Evolutionary conservation across 345 rosid species (phyloP), one percentile per base, ranked within the genome.

Genomic region (Acer yangbiense): DNA sequence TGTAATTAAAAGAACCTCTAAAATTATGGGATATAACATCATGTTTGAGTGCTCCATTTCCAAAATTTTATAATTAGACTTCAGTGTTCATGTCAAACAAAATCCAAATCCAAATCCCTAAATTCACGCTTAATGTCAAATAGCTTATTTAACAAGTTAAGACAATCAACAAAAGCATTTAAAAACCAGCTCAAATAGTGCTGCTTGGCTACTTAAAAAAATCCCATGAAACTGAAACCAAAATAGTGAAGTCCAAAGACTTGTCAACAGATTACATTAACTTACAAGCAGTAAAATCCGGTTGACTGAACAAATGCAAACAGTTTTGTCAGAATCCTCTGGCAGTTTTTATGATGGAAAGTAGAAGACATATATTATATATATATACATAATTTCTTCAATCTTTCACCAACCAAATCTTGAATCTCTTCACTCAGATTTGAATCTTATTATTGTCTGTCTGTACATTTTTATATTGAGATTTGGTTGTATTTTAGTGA

Each of bases 61-160:
- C 35, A n/a, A 43, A 41, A 43, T 43, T 2, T 7, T 25, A 74
- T 52, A 12, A 25, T 21, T 21, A 61, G 57, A 43, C 57, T 73
- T 61, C 46, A 13, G 32, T 48, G 18, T 46, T 25, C 61, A 74
- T 48, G 69, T 48, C 61, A 27, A 27, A 64, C 60, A 64, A 67
- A 5, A 54, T 75, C 71, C 39, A 32, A 48, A 65, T 58, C 65
- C 65, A 75, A 66, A 75, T 65, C 72, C 78, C 78, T 54, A 16
- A 25, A 75, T 23, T 67, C 21, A 20, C 65, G 72, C n/a, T 66
- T 67, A 1, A 65, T 29, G 71, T 75, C 78, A 48, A 75, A 6
- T 65, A 32, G 50, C 32, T 64, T 18, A 5, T 4, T 35, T 35
- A 17, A 17, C 21, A n/a, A 17, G 32, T 20, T 1, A 72, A 43